Base-by-base conservation (phyloP, 1,139 yeast genomes). In the Torulaspora pretoriensis region DNA sequence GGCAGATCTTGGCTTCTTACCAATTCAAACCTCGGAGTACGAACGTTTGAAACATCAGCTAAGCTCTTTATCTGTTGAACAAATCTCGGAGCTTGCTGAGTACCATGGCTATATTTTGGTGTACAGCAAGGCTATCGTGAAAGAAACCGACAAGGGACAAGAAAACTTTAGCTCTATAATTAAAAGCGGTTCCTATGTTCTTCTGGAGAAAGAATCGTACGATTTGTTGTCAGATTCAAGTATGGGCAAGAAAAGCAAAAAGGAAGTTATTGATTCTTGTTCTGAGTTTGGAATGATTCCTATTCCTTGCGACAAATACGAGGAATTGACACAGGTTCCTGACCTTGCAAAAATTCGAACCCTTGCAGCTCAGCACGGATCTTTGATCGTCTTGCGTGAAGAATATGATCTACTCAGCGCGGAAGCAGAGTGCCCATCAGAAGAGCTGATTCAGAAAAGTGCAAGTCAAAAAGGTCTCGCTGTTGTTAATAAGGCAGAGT, bases 351-450 rank as follows among this genome's bases (percentile, higher is more conserved):
- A 38, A 10, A 35, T 56, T 19, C 38, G 43, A 27, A 40, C 45
- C 16, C 46, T 43, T 33, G 59, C 59, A 7, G 37, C 44, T 12
- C 46, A 47, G 14, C 40, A 49, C 26, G 65, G 62, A 1, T 48
- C 47, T 23, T 43, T 48, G 12, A 42, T 49, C 4, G 38, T 55
- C 22, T 35, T 46, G 8, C 43, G 52, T 13, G 55, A 56, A 12
- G 56, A 56, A 19, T 49, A 46, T 36, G 57, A 51, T 37, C 33
- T 41, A 6, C 28, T 56, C 35, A 46, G 43, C 42, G 50, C 52
- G 22, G 48, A 52, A 40, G 59, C 57, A 10, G 67, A 65, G n/a
- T 49, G 50, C 13, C 69, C 69, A 2, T 60, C 57, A 14, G 52
- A 50, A 22, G 52, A 54, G 8, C 43, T 59, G 5, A 38, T 67